Evolutionary conservation across 331 rosid species (phyloP).

Genomic region (Stylosanthes scabra): DNA sequence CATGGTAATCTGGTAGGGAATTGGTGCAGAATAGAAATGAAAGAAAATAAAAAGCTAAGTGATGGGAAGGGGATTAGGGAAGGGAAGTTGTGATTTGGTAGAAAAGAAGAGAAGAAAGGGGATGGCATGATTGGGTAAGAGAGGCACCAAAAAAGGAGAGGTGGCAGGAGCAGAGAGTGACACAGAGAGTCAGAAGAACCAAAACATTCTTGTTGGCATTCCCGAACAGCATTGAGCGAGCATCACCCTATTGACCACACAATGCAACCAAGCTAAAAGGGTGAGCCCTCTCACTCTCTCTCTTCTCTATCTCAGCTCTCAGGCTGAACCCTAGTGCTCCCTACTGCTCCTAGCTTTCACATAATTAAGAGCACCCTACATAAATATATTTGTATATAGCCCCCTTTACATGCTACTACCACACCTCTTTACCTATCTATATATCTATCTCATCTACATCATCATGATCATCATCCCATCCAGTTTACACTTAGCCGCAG

Average conservation of each 20-base stretch:
- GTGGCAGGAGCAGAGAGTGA: conserved; percentile 26
- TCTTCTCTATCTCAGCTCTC: neutral
- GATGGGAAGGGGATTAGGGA: too few species aligned
- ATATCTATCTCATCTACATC: conserved; percentile 24
- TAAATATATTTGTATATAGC: neutral
- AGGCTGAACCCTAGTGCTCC: conserved; percentile 44
- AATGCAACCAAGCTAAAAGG: conserved; percentile 41
- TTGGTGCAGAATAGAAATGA: neutral
- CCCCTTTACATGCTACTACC: conserved; percentile 26
- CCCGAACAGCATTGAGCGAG: conserved; percentile 39
- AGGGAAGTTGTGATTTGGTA: too few species aligned
- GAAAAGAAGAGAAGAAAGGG: neutral
- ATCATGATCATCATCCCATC: neutral
- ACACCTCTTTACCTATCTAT: conserved; percentile 1
- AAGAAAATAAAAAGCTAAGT: neutral
- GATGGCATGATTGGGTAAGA: conserved; percentile 46
- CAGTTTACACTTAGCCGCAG: conserved; percentile 25
- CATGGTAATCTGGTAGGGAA: neutral
- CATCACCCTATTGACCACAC: conserved; percentile 50
- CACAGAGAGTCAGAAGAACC: conserved; percentile 49
- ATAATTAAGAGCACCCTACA: conserved; percentile 25
- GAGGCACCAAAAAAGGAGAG: conserved; percentile 43
- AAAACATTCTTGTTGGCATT: conserved; percentile 83
- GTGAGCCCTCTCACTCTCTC: conserved; percentile 18
- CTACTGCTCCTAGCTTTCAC: conserved; percentile 38